Conservation (phyloP, 306 rosid genomes). For the Comarum palustre region DNA sequence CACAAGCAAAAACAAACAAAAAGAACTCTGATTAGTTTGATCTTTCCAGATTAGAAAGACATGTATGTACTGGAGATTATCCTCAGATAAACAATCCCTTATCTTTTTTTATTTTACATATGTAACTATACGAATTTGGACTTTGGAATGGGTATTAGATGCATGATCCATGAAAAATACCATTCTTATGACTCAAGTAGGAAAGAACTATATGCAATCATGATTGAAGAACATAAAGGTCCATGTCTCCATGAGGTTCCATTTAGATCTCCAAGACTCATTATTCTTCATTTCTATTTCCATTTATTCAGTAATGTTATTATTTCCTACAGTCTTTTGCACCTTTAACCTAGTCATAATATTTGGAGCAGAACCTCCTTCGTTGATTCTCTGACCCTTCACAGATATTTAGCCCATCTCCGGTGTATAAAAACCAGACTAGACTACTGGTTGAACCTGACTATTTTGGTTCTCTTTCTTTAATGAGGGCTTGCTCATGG, state of each 20-base stretch:
- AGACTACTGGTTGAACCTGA: background rate
- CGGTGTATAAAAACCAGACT: background rate
- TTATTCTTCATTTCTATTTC: background rate
- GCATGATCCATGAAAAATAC: background rate
- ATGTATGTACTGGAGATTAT: background rate
- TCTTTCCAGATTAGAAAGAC: constrained; percentile 3
- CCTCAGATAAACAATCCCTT: background rate
- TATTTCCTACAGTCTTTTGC: background rate
- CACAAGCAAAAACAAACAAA: constrained; percentile 20
- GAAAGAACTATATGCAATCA: constrained; percentile 7
- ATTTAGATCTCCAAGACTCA: background rate
- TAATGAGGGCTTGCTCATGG: background rate
- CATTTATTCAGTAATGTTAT: background rate
- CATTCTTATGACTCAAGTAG: constrained; percentile 6
- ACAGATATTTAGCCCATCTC: background rate
- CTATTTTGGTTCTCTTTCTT: background rate
- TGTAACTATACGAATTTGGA: background rate
- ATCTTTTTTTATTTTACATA: background rate
- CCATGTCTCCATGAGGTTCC: background rate
- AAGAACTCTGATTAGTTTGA: constrained; percentile 5
- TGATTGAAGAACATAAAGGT: background rate
- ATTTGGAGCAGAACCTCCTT: constrained; percentile 2
- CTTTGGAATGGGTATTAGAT: background rate
- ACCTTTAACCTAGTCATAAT: background rate
- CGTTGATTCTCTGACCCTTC: background rate